Evolutionary conservation across 106 monocot species (phyloP), one percentile per base, ranked within the genome.

Genomic region (Agapanthus africanus): DNA sequence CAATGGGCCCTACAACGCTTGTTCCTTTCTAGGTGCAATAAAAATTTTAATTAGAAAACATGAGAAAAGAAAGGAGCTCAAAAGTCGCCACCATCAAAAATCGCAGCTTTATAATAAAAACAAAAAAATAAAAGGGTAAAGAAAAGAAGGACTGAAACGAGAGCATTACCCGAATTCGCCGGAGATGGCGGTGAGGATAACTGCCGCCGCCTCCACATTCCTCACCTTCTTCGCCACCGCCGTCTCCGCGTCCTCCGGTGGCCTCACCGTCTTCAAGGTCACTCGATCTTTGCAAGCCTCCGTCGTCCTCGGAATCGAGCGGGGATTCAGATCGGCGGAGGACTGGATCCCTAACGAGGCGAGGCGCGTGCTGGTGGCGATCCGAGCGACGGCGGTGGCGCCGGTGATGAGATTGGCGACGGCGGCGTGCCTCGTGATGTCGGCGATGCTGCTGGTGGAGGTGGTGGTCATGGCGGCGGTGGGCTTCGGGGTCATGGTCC

Each of bases 391-490:
- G 42, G 70, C 49, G 37, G 33, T 83, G 21, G 83, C 75, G 0
- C 83, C 83, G 40, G 32, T 65, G 69, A 63, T 83, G 61, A 52
- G 30, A 32, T 68, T 56, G 19, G 65, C 65, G 37, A 46, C 72
- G 15, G 67, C 23, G 30, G 40, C 65, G 38, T 83, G 83, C 76
- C 37, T 83, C 62, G 54, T 47, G 13, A 76, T 83, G 73, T 76
- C 79, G 65, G 79, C 50, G 46, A 79, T 83, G 83, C 72, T 78
- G 52, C 21, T 79, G 16, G 54, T 65, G 54, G 83, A 83, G 54
- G 62, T 62, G 67, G 42, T 62, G 50, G 54, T 22, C 63, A 75
- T 79, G 79, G 79, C 68, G 40, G 54, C 54, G 56, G 42, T 76
- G 51, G 73, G 75, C 83, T 19, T 76, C 62, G 54, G 30, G 61